Conservation (phyloP, 1,284 basidiomycete genomes). For the Ustilago loliicola region DNA sequence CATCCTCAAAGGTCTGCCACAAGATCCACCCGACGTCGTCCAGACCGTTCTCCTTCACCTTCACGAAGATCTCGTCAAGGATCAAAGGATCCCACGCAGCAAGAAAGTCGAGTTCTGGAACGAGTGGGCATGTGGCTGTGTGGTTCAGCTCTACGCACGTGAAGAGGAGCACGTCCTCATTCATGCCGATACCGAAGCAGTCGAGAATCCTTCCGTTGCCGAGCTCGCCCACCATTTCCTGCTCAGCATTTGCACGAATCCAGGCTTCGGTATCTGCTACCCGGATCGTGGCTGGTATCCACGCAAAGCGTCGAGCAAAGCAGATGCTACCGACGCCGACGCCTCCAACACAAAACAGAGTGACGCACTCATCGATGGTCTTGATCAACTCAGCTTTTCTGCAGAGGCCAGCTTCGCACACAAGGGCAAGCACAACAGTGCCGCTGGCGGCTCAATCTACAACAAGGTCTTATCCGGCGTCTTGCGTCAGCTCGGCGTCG, state of each 20-base stretch:
- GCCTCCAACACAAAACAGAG: conserved; percentile 23
- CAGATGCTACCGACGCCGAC: neutral
- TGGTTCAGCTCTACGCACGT: conserved; percentile 60
- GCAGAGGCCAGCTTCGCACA: conserved; percentile 72
- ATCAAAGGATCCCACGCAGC: conserved; percentile 54
- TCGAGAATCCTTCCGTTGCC: conserved; percentile 73
- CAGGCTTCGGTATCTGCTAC: conserved; percentile 88
- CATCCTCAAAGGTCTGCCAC: conserved; percentile 53
- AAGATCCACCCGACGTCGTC: conserved; percentile 61
- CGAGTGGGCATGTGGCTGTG: conserved; percentile 59
- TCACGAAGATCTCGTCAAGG: conserved; percentile 63
- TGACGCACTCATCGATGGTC: conserved; percentile 9
- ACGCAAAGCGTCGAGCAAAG: conserved; percentile 18
- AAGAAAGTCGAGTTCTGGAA: conserved; percentile 62
- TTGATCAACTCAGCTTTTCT: conserved; percentile 58
- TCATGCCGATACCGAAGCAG: conserved; percentile 26
- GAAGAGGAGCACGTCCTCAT: conserved; percentile 55
- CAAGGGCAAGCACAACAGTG: conserved; percentile 25
- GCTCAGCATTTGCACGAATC: conserved; percentile 85
- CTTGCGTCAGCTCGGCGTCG: conserved; percentile 80
- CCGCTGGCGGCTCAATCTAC: conserved; percentile 73
- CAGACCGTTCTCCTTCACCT: conserved; percentile 58
- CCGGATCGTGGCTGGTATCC: conserved; percentile 91
- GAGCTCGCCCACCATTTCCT: conserved; percentile 89
- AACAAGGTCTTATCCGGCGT: conserved; percentile 87